phyloP scores from a whole-genome alignment of 768 basidiomycete genomes.

The Suillus lakei region DNA sequence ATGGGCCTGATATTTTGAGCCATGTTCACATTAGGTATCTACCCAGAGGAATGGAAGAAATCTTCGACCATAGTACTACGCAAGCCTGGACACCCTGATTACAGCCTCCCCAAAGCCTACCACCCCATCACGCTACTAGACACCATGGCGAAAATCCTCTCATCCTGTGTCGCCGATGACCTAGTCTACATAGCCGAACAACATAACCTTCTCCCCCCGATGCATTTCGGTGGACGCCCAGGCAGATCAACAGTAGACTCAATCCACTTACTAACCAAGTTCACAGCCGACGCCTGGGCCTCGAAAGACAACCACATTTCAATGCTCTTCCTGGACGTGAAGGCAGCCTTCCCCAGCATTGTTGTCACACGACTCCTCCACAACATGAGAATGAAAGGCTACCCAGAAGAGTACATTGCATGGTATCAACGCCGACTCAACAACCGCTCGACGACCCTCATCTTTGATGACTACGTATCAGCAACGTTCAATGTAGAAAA shows the following conservation, averaged over 20 bases:
- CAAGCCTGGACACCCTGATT: slow-evolving; percentile 40
- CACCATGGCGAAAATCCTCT: slow-evolving; percentile 17
- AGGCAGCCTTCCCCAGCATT: too few relatives aligned
- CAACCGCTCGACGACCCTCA: slow-evolving; percentile 6
- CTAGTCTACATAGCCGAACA: slow-evolving; percentile 11
- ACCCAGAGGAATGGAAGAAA: slow-evolving; percentile 33
- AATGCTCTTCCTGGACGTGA: too few relatives aligned
- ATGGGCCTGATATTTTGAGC: slow-evolving; percentile 35
- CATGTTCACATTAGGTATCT: slow-evolving; percentile 29
- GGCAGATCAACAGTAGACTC: background rate
- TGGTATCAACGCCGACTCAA: background rate
- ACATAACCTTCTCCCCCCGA: background rate
- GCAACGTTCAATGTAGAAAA: slow-evolving; percentile 18
- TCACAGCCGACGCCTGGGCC: too few relatives aligned
- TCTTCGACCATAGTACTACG: slow-evolving; percentile 34
- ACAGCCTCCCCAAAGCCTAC: slow-evolving; percentile 36
- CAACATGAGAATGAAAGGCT: background rate
- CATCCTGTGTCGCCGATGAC: slow-evolving; percentile 12
- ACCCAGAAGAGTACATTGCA: slow-evolving; percentile 7
- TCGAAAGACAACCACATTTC: too few relatives aligned
- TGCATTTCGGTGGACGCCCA: background rate
- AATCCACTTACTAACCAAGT: background rate
- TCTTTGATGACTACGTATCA: slow-evolving; percentile 30
- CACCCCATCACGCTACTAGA: slow-evolving; percentile 39
- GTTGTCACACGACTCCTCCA: background rate